These are phyloP conservation scores for Didymella pinodella DNA, from an alignment of 2,329 filamentous ascomycete genomes.

Conservation along the genomic window DNA sequence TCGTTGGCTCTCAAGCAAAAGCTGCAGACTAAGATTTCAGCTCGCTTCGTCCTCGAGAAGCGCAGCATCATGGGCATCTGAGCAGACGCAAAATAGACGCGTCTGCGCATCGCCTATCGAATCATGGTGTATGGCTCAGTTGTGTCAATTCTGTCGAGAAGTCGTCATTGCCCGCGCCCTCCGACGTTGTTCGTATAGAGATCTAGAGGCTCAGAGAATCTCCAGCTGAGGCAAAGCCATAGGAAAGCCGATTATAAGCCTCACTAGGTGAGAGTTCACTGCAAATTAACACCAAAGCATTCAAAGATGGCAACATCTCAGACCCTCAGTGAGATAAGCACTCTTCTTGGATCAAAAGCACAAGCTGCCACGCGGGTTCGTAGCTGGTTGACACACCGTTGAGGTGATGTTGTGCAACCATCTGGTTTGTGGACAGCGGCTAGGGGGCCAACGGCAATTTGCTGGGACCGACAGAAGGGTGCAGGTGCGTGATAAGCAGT, in stretches of 20 bases:
- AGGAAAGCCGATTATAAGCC: not conserved
- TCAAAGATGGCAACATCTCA: not conserved
- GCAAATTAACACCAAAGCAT: not conserved
- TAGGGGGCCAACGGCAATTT: not conserved
- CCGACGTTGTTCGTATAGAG: not conserved
- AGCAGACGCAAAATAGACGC: not conserved
- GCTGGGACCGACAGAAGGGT: constrained; percentile 1
- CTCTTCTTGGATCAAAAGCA: not conserved
- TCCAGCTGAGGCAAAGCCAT: not conserved
- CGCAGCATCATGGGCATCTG: not conserved
- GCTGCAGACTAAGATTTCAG: not conserved
- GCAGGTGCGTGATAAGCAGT: constrained; percentile 1
- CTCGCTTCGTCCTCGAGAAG: not conserved
- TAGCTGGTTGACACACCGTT: constrained; percentile 2
- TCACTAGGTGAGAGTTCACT: not conserved
- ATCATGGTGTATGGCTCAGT: not conserved
- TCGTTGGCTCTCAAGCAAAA: not conserved
- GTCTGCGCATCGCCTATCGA: not conserved
- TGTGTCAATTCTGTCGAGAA: not conserved
- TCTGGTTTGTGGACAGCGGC: not conserved
- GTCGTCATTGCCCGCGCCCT: not conserved
- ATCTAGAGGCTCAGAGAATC: not conserved
- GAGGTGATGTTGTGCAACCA: constrained; percentile 2
- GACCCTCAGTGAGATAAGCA: not conserved
- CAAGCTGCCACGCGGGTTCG: not conserved